Conservation (phyloP, 1,284 basidiomycete species). For the Acaromyces ingoldii region DNA sequence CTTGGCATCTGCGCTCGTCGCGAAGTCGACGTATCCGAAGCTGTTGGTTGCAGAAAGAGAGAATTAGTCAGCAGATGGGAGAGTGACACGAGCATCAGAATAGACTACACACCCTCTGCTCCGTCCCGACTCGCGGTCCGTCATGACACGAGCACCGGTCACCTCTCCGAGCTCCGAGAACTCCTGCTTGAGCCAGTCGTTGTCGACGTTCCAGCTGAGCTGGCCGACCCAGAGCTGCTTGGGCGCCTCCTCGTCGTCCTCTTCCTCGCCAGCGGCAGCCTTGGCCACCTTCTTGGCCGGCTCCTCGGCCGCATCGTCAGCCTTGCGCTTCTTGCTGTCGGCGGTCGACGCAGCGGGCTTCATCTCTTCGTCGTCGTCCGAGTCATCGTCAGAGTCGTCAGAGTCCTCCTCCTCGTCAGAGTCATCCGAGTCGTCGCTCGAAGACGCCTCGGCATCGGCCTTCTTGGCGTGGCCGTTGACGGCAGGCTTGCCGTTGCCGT, state of each 20-base stretch:
- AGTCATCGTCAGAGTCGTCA: constrained; percentile 36
- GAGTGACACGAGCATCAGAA: neutral
- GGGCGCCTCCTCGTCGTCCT: constrained; percentile 59
- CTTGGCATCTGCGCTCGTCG: constrained; percentile 54
- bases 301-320: constrained; percentile 60
- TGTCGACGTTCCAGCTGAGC: constrained; percentile 95
- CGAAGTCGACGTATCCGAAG: constrained; percentile 95
- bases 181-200: constrained; percentile 88
- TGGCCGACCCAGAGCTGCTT: constrained; percentile 86
- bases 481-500: constrained; percentile 28
- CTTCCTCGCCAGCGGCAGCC: constrained; percentile 56
- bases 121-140: constrained; percentile 69
- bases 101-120: constrained; percentile 30
- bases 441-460: constrained; percentile 11
- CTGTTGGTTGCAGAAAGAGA: constrained; percentile 5
- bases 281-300: constrained; percentile 58
- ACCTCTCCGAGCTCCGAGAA: constrained; percentile 86
- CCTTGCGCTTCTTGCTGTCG: constrained; percentile 70
- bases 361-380: constrained; percentile 23
- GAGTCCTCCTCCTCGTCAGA: constrained; percentile 34
- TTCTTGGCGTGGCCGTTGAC: constrained; percentile 15
- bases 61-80: neutral
- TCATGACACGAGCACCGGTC: constrained; percentile 78
- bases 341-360: constrained; percentile 45
- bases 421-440: constrained; percentile 14